Base-by-base conservation (phyloP, 441 rosid genomes). In the Pelargonium australe region DNA sequence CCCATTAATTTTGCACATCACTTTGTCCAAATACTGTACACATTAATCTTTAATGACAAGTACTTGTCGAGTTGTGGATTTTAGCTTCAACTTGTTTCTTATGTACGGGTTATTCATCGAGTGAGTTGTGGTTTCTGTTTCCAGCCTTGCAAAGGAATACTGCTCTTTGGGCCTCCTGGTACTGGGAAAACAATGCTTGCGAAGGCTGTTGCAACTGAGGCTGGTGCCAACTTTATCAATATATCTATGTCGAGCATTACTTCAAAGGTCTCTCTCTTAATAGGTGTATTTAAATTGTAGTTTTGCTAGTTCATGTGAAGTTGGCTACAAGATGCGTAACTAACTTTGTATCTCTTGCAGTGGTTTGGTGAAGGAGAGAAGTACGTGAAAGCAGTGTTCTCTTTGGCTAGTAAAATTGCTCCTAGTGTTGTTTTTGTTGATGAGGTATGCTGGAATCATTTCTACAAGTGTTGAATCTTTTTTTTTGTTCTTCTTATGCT, bases 341-440 rank as follows among this genome's bases (percentile, higher is more conserved):
- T 70, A 41, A 44, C 19, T 31, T 43, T 76, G 47, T 68, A 51
- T 77, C 73, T 37, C 28, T 71, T 88, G 85, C 91, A 95, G 99
- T 95, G 98, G 99, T 95, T 95, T 85, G 99, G 99, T 76, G 98
- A 95, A 84, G 99, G 98, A 60, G 99, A 95, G 78, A 95, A 95
- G 82, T 92, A 91, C 72, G 98, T 95, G 14, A 92, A 91, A 79
- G 98, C 98, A 11, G 98, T 95, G 41, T 95, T 95, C 79, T 92
- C 99, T 72, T 80, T 95, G 60, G 98, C 99, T n/a, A 92, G 98
- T 80, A 95, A 95, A 84, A 91, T 92, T 76, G 91, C 99, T 71
- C 99, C 99, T 0, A 92, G 97, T 73, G 93, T 95, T 72, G 75
- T 95, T 76, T 95, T 95, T 77, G 92, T 95, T 67, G 99, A 95